Percentiles rank a stretch among this genome's conserved stretches.
Evolutionary conservation across 345 rosid species (phyloP).

Genomic region (Rhodamnia rubescens): DNA sequence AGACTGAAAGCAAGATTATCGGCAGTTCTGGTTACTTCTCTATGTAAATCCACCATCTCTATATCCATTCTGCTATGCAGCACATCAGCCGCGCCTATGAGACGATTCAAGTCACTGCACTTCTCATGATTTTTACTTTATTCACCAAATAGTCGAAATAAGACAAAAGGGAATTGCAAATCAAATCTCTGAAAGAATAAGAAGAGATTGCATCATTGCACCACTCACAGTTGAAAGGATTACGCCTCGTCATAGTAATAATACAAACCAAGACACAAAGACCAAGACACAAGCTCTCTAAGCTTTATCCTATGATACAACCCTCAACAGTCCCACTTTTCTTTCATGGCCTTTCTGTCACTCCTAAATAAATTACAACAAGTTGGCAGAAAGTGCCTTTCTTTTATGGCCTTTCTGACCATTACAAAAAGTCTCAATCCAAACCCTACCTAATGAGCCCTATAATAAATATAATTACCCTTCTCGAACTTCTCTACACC

Average conservation of each 20-base stretch:
- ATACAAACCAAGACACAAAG: neutral
- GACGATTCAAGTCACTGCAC: neutral
- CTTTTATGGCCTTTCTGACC: neutral
- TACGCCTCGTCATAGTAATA: neutral
- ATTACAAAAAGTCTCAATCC: neutral
- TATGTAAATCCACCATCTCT: neutral
- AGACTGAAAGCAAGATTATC: neutral
- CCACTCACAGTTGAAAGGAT: neutral
- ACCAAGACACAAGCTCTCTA: neutral
- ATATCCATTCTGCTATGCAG: neutral
- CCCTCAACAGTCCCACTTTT: neutral
- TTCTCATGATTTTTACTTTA: neutral
- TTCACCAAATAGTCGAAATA: neutral
- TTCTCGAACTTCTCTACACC: neutral
- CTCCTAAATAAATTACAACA: neutral
- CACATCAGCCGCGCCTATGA: neutral
- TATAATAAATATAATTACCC: neutral
- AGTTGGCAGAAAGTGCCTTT: neutral
- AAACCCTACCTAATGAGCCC: neutral
- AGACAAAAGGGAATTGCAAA: neutral
- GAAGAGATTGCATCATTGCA: neutral
- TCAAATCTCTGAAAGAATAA: neutral
- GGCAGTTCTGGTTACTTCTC: neutral
- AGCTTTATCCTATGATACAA: neutral
- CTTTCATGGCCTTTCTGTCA: neutral